Evolutionary conservation across 1,139 yeast species (phyloP), one percentile per base, ranked within the genome.

Genomic region (Blastobotrys malaysiensis): DNA sequence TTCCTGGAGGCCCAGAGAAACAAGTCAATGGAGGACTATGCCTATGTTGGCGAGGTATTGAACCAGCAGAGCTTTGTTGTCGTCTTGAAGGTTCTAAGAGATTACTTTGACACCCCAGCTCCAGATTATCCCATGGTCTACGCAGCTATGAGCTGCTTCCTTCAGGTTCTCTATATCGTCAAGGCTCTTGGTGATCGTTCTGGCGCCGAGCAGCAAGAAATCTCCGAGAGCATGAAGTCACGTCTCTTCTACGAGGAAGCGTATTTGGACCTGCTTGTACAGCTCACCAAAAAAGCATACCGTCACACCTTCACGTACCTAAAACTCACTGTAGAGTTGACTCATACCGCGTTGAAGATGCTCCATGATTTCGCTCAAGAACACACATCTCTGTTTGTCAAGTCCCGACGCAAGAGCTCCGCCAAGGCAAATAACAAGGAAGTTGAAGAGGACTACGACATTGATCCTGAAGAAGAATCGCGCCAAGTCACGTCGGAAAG

Each of bases 71-170:
- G 83, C 51, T 82, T 89, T 56, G 77, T 82, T 47, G 74, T 86
- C 45, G 75, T 88, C 26, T 75, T 83, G 48, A 77, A 80, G 18
- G 75, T 80, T 57, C 72, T 89, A 66, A 72, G 85, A 45, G 78
- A 76, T 20, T 78, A 86, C 9, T 72, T 69, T 53, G 82, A 79
- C 16, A 63, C 64, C 3, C 76, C 70, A 49, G 46, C 48, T 20
- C 65, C 66, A 46, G 64, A 64, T 50, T 59, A 63, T 48, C 68
- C 65, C 24, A 57, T 67, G 5, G 66, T 86, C 1, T 91, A 87
- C 61, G 88, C 90, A 0, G 81, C 86, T 1, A 79, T 88, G 80
- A 74, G 82, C 45, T 81, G 90, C 56, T 82, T 88, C 64, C 78
- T 79, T 45, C 88, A 88, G 59, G 70, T 90, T 45, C 69, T 93